Evolutionary conservation across 2,329 filamentous ascomycete species (phyloP), one percentile per base, ranked within the genome.

Genomic region (Ceratocystis cubensis): DNA sequence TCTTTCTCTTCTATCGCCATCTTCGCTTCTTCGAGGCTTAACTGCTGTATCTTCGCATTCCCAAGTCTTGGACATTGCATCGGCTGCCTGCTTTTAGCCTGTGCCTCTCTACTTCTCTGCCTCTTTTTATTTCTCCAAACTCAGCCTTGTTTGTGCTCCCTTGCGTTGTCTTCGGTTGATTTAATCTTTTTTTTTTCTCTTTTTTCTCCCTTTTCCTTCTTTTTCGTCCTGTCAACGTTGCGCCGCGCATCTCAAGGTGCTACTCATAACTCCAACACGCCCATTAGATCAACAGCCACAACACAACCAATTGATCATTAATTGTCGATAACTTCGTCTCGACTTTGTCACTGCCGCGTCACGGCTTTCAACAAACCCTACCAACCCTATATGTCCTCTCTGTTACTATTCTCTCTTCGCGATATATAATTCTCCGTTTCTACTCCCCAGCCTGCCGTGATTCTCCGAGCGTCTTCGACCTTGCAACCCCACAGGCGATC

Each of bases 81-180:
- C 48, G 48, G 48, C 48, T 53, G 25, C 48, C 48, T 25, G 17
- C 48, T 41, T 41, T 41, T 41, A 15, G 8, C 37, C 37, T 41
- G 33, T 50, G 13, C 17, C 46, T 50, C 46, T n/a, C 46, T 22
- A 22, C 22, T 20, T 20, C 20, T n/a, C 46, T 22, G 46, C 5
- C 46, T 50, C 20, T 63, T 48, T 20, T 44, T 50, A 37, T 22
- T 20, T 28, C 37, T 50, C 45, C 44, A 56, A 61, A 22, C 46
- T 59, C 62, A 44, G 61, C 57, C 65, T 64, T 63, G 56, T 50
- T 48, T 63, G 46, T 57, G 61, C 41, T 17, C 25, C 61, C 33
- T n/a, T 33, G 3, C 45, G 10, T 61, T 53, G 33, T 22, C 30
- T 48, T 48, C 15, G 15, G n/a, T 48, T n/a, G 25, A 46, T 63